A percentile compares a stretch with the other conserved stretches of the same genome.
Conservation (phyloP, 2,329 filamentous ascomycete species). For the Didymella sp. region DNA sequence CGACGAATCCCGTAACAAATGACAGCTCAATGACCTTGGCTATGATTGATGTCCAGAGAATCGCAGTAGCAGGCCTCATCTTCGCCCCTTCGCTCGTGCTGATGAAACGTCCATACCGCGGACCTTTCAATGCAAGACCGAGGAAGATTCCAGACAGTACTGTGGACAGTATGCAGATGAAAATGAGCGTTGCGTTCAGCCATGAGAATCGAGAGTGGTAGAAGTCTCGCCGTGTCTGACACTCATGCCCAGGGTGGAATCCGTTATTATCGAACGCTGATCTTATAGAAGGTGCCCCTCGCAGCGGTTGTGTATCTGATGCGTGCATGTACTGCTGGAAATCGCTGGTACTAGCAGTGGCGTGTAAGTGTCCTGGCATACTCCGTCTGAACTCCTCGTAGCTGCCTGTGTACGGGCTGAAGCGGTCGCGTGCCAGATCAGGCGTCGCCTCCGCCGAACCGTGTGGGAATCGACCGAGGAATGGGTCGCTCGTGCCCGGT, state of each 20-base stretch:
- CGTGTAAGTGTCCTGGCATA: constrained; percentile 28
- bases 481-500: constrained; percentile 39
- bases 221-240: constrained; percentile 49
- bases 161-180: constrained; percentile 67
- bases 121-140: constrained; percentile 66
- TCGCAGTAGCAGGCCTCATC: constrained; percentile 69
- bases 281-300: constrained; percentile 40
- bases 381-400: constrained; percentile 41
- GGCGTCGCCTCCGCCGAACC: constrained; percentile 41
- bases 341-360: constrained; percentile 34
- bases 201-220: constrained; percentile 54
- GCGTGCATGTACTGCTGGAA: constrained; percentile 41
- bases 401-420: constrained; percentile 38
- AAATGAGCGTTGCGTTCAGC: constrained; percentile 54
- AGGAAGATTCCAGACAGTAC: constrained; percentile 71
- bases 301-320: constrained; percentile 33
- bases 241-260: constrained; percentile 47
- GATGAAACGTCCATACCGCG: constrained; percentile 67
- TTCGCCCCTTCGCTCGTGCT: constrained; percentile 54
- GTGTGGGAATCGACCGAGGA: constrained; percentile 36
- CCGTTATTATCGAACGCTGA: constrained; percentile 46
- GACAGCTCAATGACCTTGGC: constrained; percentile 80
- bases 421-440: constrained; percentile 43
- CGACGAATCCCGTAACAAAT: constrained; percentile 79
- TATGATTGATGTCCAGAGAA: constrained; percentile 70